Evolutionary conservation across 1,284 basidiomycete genomes (phyloP).

Genomic region (Cutaneotrichosporon cavernicola): DNA sequence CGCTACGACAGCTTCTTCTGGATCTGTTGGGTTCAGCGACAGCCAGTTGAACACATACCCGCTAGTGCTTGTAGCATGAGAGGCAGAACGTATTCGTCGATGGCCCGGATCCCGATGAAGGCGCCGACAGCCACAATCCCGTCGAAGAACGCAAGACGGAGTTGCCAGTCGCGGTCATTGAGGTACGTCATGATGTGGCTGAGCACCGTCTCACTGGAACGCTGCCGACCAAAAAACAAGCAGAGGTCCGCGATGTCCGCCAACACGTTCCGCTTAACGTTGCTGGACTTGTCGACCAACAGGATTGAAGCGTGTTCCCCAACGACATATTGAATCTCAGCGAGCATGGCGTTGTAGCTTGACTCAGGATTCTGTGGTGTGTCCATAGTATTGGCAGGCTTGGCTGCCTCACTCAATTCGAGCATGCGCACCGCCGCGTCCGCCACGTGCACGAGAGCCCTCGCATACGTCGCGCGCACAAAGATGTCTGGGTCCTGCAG

Average conservation of each 20-base stretch:
- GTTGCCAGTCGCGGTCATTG: conserved; percentile 90
- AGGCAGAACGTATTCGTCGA: conserved; percentile 75
- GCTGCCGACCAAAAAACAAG: conserved; percentile 86
- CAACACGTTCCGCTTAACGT: conserved; percentile 61
- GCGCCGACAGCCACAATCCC: conserved; percentile 92
- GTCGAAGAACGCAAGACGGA: conserved; percentile 90
- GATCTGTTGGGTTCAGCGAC: conserved; percentile 60
- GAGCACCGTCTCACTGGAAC: conserved; percentile 89
- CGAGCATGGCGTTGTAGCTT: conserved; percentile 80
- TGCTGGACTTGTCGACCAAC: conserved; percentile 57
- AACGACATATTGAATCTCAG: conserved; percentile 78
- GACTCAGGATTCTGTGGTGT: conserved; percentile 66
- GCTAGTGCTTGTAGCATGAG: conserved; percentile 89
- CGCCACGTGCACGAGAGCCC: conserved; percentile 78
- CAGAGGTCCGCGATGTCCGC: conserved; percentile 82
- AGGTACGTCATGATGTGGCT: conserved; percentile 99
- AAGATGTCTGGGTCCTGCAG: conserved; percentile 78
- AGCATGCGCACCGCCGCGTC: conserved; percentile 70
- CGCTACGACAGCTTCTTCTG: conserved; percentile 89
- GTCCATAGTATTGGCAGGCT: conserved; percentile 56
- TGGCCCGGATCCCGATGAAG: conserved; percentile 79
- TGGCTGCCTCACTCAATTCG: conserved; percentile 88
- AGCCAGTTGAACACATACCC: conserved; percentile 58
- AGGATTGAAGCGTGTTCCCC: conserved; percentile 82
- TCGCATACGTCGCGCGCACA: conserved; percentile 86